A percentile compares a stretch with the other conserved stretches of the same genome.
Evolutionary conservation across 1,284 basidiomycete species (phyloP).

Genomic region (Coniophora puteana): DNA sequence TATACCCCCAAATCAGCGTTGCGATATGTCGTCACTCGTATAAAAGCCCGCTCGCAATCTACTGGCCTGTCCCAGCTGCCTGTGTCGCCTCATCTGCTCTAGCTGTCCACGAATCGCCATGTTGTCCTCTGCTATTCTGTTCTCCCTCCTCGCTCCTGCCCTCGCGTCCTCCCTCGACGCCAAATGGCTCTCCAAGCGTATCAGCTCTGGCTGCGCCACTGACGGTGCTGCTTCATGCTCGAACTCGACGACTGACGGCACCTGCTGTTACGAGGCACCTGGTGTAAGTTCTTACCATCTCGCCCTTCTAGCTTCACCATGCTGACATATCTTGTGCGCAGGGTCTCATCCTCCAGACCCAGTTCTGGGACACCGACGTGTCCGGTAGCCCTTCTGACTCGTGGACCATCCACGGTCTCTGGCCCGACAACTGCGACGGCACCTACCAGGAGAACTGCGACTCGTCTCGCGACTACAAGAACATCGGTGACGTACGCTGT

Average conservation of each 20-base stretch:
- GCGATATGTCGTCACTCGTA: too few relatives aligned
- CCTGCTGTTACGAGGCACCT: constrained; percentile 53
- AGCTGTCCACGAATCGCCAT: constrained; percentile 13
- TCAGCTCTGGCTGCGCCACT: constrained; percentile 39
- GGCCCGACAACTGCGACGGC: constrained; percentile 73
- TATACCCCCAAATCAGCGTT: too few relatives aligned
- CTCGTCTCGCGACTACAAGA: constrained; percentile 53
- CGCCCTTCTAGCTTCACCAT: neutral
- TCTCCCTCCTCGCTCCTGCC: constrained; percentile 12
- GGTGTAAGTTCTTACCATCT: constrained; percentile 34
- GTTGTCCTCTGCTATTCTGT: constrained; percentile 14
- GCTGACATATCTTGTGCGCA: constrained; percentile 19
- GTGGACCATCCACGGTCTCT: constrained; percentile 80
- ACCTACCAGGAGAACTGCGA: constrained; percentile 65
- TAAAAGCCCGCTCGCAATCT: too few relatives aligned
- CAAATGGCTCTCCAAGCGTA: constrained; percentile 25
- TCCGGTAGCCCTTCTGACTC: constrained; percentile 60
- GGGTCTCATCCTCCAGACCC: constrained; percentile 63
- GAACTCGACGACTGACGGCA: constrained; percentile 35
- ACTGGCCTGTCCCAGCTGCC: too few relatives aligned
- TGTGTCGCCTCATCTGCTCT: too few relatives aligned
- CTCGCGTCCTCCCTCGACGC: constrained; percentile 14
- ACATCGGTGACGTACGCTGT: constrained; percentile 46
- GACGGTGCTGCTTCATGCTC: constrained; percentile 43
- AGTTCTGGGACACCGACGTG: constrained; percentile 67